Evolutionary conservation across 2,329 filamentous ascomycete genomes (phyloP), one percentile per base, ranked within the genome.

Genomic region (Colletotrichum cordylinicola): DNA sequence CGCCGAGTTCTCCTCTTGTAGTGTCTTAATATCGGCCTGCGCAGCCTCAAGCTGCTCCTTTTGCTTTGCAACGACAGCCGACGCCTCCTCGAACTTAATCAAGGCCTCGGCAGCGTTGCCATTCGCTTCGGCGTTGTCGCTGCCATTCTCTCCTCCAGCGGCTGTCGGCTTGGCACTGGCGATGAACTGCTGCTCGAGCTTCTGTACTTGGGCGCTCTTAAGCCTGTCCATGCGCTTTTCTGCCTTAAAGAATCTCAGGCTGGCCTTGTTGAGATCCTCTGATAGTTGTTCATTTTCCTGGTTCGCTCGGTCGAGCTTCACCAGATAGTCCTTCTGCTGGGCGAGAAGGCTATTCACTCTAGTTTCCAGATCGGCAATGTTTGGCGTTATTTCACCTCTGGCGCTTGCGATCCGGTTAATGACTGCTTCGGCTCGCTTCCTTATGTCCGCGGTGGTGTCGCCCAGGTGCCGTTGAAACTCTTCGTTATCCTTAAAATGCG

Each of bases 151-250:
- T 27, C 88, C 86, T 8, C 87, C 85, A 7, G 88, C 86, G 27
- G 81, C 84, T 82, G 88, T 82, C 7, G 84, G 82, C 81, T 86
- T 88, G 8, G 90, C 91, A 73, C 93, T 93, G 74, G 94, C 90
- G 67, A 96, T 91, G 37, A 96, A 96, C 85, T 98, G 95, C 80
- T 95, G 94, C 83, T 98, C 97, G 75, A 99, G 86, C 83, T 98
- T 98, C 77, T 96, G 94, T 2, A 98, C 96, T 73, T 98, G 96
- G 18, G 93, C 87, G 82, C 97, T 99, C 84, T 95, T 96, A 29
- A 94, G 92, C 58, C 97, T 92, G 83, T 99, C 97, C 68, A 98
- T 88, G 83, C 96, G 97, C 87, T 98, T 98, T 84, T 99, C 97
- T 0, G 97, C 97, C 79, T 98, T 95, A 87, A 98, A 95, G 82